Base-by-base conservation (phyloP, 1,139 yeast species). In the Suhomyces taliae region DNA sequence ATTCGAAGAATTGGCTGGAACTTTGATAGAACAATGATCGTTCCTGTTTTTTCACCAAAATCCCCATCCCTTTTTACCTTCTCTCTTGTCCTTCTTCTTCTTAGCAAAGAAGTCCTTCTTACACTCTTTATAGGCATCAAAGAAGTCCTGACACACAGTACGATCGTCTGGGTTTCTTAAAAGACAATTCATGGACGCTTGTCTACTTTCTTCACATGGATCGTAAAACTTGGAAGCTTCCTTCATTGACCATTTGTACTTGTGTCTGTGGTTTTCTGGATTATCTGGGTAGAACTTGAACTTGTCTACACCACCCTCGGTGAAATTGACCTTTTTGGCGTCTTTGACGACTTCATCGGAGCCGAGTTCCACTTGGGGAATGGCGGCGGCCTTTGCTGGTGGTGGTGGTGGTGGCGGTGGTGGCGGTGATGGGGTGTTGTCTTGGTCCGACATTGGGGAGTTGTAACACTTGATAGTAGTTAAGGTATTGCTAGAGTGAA, bases 51-150 rank as follows among this genome's bases (percentile, higher is more conserved):
- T 19, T 49, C 50, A 67, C 74, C 74, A 74, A 52, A 65, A 62
- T 5, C 78, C 79, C 80, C 80, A 75, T 8, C 80, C 80, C 34
- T 72, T 70, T 52, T 62, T 67, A 0, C 81, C 79, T 39, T 67
- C 66, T 27, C 56, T 54, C 50, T 63, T 66, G 51, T 75, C 79
- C 46, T 65, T 58, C 50, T 61, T 70, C 55, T 62, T 70, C 55
- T 74, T 72, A 26, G 64, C 65, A 55, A 74, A 75, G 85, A 96
- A 91, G 58, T 87, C 96, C 61, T 83, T 83, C 60, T 87, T 85
- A 67, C 99, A 93, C 61, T 93, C 98, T 52, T 90, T 77, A 62
- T 91, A 93, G 0, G 97, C 97, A 57, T 86, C 90, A 62, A 91
- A 93, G 61, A 89, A 91, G 53, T 88, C 96, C 53, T 78, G 81